These are phyloP conservation scores for Halteria grandinella DNA, from an alignment of 73 alveolate genomes.

Conservation along the genomic window DNA sequence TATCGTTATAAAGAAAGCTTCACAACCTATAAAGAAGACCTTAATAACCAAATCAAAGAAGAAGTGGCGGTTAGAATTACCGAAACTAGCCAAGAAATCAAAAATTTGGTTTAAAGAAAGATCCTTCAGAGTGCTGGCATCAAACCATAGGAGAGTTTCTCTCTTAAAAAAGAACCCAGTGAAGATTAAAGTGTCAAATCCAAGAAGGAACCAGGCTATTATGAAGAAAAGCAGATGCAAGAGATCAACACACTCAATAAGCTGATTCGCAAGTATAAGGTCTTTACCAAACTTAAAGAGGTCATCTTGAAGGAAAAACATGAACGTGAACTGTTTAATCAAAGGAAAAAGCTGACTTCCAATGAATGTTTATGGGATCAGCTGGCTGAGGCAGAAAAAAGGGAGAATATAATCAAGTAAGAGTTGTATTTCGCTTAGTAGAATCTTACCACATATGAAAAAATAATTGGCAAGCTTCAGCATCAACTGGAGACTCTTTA, in stretches of 20 bases:
- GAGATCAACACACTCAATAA: slow-evolving; percentile 54
- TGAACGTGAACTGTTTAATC: slow-evolving; percentile 71
- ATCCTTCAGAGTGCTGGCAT: not conserved
- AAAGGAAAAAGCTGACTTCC: slow-evolving; percentile 81
- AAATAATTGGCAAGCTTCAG: slow-evolving; percentile 85
- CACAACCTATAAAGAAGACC: too few relatives aligned
- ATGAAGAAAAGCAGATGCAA: slow-evolving; percentile 44
- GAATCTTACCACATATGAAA: slow-evolving; percentile 90
- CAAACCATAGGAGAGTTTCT: not conserved
- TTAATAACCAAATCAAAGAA: too few relatives aligned
- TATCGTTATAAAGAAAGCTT: too few relatives aligned
- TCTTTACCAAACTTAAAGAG: slow-evolving; percentile 45
- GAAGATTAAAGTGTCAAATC: too few relatives aligned
- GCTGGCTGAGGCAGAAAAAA: slow-evolving; percentile 89
- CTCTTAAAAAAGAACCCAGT: too few relatives aligned
- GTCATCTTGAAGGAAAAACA: slow-evolving; percentile 70
- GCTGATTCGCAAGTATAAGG: slow-evolving; percentile 30
- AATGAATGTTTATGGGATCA: slow-evolving; percentile 92
- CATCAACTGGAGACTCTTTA: slow-evolving; percentile 76
- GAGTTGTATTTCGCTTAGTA: slow-evolving; percentile 90
- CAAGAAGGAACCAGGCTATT: slow-evolving; percentile 41
- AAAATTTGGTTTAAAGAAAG: too few relatives aligned
- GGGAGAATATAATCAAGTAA: slow-evolving; percentile 87
- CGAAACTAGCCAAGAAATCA: not conserved
- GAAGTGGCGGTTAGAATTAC: too few relatives aligned